phyloP scores from a whole-genome alignment of 169 alveolate species.

The Babesia ovata region DNA sequence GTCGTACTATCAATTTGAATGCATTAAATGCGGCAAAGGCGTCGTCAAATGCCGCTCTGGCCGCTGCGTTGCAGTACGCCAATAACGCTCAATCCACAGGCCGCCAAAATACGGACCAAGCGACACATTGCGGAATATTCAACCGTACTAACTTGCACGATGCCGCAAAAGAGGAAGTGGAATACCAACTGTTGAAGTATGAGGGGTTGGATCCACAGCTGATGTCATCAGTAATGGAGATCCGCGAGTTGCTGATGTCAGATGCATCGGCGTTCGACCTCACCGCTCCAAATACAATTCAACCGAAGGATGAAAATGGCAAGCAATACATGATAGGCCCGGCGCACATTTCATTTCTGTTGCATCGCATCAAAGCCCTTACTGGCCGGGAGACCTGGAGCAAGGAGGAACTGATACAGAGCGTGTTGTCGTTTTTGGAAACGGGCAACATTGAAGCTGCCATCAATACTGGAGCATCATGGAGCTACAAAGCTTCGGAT shows the following conservation, averaged over 20 bases:
- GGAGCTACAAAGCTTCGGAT: conserved; percentile 6
- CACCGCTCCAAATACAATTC: neutral
- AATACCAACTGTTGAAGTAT: conserved; percentile 23
- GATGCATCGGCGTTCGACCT: neutral
- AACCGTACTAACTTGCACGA: too few species aligned
- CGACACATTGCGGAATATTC: too few species aligned
- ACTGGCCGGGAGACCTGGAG: neutral
- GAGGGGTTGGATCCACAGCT: conserved; percentile 32
- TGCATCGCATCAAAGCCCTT: conserved; percentile 7
- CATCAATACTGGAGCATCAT: neutral
- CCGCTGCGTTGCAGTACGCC: too few species aligned
- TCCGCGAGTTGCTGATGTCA: neutral
- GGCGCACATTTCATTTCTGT: conserved; percentile 22
- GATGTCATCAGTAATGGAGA: conserved; percentile 1
- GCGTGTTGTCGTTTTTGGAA: neutral
- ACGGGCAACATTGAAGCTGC: neutral
- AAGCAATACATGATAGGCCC: neutral
- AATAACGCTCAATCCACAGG: too few species aligned
- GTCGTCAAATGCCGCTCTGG: too few species aligned
- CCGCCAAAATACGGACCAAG: too few species aligned
- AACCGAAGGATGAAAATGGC: neutral
- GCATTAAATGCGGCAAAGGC: too few species aligned
- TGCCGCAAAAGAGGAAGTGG: conserved; percentile 19
- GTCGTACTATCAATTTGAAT: too few species aligned
- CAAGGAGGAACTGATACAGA: neutral